Percentiles rank a stretch among this genome's conserved stretches.
Evolutionary conservation across 495 filamentous ascomycete species (phyloP).

Genomic region (Xylaria intraflava): DNA sequence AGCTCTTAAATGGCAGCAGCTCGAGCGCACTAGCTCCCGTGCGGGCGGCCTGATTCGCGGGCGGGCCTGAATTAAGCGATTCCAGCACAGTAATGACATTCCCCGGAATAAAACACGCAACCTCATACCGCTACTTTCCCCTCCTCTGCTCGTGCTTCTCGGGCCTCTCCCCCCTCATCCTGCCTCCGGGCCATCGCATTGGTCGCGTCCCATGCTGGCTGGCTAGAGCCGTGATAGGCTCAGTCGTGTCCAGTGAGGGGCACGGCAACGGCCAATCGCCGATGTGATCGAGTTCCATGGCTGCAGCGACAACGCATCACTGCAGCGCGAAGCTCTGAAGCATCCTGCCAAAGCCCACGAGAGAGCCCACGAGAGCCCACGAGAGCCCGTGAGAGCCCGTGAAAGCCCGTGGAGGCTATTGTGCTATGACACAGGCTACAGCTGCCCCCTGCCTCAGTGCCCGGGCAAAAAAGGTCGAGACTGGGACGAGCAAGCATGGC

Average conservation of each 20-base stretch:
- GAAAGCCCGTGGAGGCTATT: background rate
- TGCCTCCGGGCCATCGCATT: constrained; percentile 10
- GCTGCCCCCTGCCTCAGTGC: background rate
- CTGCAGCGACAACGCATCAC: constrained; percentile 26
- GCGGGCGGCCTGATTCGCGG: constrained; percentile 1
- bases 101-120: background rate
- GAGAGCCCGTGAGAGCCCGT: background rate
- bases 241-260: constrained; percentile 9
- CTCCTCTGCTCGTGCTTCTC: background rate
- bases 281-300: constrained; percentile 6
- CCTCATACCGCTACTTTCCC: background rate
- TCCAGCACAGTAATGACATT: too few relatives aligned
- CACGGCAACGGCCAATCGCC: constrained; percentile 24
- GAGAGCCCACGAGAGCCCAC: background rate
- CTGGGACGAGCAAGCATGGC: background rate
- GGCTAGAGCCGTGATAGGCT: constrained; percentile 18
- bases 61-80: background rate
- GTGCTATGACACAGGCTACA: background rate
- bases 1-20: constrained; percentile 5
- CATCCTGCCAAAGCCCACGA: background rate
- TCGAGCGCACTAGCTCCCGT: background rate
- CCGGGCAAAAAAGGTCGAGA: constrained; percentile 1
- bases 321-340: constrained; percentile 16
- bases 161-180: background rate
- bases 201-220: constrained; percentile 6